phyloP scores from a whole-genome alignment of 2,329 filamentous ascomycete genomes.

The Exophiala calicioides region DNA sequence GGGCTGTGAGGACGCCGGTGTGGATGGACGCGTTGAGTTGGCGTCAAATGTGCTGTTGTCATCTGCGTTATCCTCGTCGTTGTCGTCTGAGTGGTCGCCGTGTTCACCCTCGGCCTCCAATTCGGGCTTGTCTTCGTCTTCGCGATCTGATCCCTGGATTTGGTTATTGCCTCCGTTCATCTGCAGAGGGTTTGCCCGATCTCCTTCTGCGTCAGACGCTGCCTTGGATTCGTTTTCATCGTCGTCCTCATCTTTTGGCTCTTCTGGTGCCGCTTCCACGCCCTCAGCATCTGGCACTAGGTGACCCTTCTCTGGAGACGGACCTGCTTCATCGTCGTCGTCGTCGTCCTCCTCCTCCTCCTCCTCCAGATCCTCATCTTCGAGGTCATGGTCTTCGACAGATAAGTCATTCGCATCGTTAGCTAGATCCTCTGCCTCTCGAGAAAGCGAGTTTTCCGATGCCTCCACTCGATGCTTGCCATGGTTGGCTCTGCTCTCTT shows the following conservation, averaged over 20 bases:
- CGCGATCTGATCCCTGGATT: conserved; percentile 36
- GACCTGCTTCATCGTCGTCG: conserved; percentile 43
- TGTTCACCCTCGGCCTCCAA: conserved; percentile 26
- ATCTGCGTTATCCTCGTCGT: conserved; percentile 8
- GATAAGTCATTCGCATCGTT: conserved; percentile 25
- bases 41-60: conserved; percentile 1
- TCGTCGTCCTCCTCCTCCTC: conserved; percentile 37
- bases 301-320: conserved; percentile 32
- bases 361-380: conserved; percentile 35
- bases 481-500: conserved; percentile 80
- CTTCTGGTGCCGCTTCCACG: too few relatives aligned
- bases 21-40: conserved; percentile 24
- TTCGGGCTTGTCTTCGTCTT: conserved; percentile 29
- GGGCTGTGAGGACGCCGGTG: conserved; percentile 25
- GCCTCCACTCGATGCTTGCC: conserved; percentile 68
- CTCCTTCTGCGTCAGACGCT: conserved; percentile 31
- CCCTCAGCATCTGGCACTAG: conserved; percentile 39
- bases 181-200: conserved; percentile 26
- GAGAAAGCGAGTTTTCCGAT: conserved; percentile 27
- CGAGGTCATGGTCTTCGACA: conserved; percentile 31
- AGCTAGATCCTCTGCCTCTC: conserved; percentile 29
- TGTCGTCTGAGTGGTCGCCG: conserved; percentile 10
- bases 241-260: too few relatives aligned
- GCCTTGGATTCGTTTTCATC: conserved; percentile 29
- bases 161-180: not conserved